These are phyloP conservation scores for Xylariaceae sp. DNA, from an alignment of 2,329 filamentous ascomycete species.

Conservation along the genomic window DNA sequence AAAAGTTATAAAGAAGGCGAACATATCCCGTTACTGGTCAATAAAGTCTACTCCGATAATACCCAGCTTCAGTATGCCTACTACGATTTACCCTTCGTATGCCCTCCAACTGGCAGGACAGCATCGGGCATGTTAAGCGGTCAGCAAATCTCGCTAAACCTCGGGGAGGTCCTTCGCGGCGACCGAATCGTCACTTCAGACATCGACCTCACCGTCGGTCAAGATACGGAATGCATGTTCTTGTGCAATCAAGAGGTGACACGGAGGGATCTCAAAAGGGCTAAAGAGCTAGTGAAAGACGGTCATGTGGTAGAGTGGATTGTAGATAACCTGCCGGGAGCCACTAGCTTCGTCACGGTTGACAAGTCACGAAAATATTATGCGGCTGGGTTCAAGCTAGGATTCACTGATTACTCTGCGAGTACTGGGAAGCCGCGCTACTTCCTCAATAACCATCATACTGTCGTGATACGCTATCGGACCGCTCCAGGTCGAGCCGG, in stretches of 20 bases:
- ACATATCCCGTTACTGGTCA: constrained; percentile 78
- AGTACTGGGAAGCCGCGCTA: constrained; percentile 58
- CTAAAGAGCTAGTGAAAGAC: constrained; percentile 67
- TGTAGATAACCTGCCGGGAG: constrained; percentile 84
- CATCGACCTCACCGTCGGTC: constrained; percentile 73
- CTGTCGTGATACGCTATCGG: constrained; percentile 76
- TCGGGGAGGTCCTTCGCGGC: constrained; percentile 82
- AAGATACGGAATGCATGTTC: constrained; percentile 67
- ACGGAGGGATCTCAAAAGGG: constrained; percentile 60
- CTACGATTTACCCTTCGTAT: constrained; percentile 83
- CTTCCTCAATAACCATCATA: constrained; percentile 85
- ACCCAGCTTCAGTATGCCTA: constrained; percentile 91
- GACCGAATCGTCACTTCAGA: constrained; percentile 83
- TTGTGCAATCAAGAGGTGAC: constrained; percentile 68
- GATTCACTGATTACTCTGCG: constrained; percentile 64
- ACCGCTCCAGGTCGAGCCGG: constrained; percentile 65
- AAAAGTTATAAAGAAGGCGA: constrained; percentile 74
- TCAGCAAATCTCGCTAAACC: constrained; percentile 73
- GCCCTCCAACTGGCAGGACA: constrained; percentile 67
- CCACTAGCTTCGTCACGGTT: constrained; percentile 81
- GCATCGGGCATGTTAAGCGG: constrained; percentile 69
- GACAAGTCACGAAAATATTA: constrained; percentile 86
- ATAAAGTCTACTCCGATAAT: constrained; percentile 87
- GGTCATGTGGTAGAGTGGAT: constrained; percentile 93
- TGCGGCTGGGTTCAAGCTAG: constrained; percentile 83